Conservation (phyloP, 805 yeast species). For the Pichia manshurica region DNA sequence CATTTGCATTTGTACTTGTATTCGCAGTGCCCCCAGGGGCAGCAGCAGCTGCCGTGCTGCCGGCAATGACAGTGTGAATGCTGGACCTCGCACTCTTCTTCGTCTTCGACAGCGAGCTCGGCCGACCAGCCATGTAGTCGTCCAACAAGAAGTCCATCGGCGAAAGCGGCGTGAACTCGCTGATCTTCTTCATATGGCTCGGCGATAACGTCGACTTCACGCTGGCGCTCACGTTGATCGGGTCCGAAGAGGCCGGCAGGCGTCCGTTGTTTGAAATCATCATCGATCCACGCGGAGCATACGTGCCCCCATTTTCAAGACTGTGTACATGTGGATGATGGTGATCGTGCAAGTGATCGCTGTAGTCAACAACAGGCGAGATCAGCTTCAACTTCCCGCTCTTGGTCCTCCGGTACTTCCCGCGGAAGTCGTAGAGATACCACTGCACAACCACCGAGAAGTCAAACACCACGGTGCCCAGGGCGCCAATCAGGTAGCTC, state of each 20-base stretch:
- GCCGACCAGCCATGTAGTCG: constrained; percentile 1
- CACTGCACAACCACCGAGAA: constrained; percentile 40
- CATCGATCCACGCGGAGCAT: neutral
- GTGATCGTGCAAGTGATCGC: neutral
- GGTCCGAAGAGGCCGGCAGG: neutral
- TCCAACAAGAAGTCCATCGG: constrained; percentile 33
- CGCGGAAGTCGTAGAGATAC: constrained; percentile 26
- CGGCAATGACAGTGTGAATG: neutral
- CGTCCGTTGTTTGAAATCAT: neutral
- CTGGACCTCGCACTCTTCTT: constrained; percentile 3
- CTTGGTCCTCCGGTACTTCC: constrained; percentile 1
- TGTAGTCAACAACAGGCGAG: neutral
- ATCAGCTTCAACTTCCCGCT: constrained; percentile 2
- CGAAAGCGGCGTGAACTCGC: constrained; percentile 31
- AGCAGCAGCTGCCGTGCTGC: too few relatives aligned
- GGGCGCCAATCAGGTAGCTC: constrained; percentile 44
- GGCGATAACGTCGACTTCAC: constrained; percentile 27
- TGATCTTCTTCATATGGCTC: constrained; percentile 27
- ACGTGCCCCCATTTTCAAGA: neutral
- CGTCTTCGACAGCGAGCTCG: neutral
- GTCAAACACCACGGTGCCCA: constrained; percentile 49
- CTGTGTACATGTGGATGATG: neutral
- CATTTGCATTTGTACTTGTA: too few relatives aligned
- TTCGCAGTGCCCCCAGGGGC: too few relatives aligned
- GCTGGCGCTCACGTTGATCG: constrained; percentile 16